Evolutionary conservation across 164 flowering plant genomes (phyloP).

Genomic region (Houttuynia cordata): DNA sequence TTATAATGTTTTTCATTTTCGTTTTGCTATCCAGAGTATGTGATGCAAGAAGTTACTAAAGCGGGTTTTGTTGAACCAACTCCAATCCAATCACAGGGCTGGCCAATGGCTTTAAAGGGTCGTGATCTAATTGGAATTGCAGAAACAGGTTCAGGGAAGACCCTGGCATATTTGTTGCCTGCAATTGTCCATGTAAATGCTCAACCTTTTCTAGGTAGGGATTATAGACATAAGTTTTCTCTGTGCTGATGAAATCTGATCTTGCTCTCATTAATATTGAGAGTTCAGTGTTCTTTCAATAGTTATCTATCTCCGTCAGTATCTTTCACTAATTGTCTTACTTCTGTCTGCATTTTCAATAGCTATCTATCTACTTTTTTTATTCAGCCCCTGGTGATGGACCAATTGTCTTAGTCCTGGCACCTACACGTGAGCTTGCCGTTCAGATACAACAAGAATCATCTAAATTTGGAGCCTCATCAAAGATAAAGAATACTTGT

Average conservation of each 20-base stretch:
- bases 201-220: constrained; percentile 81
- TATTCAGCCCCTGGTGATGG: constrained; percentile 94
- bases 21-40: constrained; percentile 52
- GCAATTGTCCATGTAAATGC: constrained; percentile 99
- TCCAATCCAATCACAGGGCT: constrained; percentile 97
- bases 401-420: constrained; percentile 95
- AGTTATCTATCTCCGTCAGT: background rate
- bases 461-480: constrained; percentile 94
- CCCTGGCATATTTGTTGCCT: constrained; percentile 89
- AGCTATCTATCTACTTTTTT: constrained; percentile 4
- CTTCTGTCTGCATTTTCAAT: background rate
- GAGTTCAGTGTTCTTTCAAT: background rate
- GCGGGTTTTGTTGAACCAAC: constrained; percentile 99
- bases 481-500: constrained; percentile 85
- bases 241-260: background rate
- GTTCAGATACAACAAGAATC: constrained; percentile 99
- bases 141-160: constrained; percentile 99
- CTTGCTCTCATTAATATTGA: background rate
- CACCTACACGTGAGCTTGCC: constrained; percentile 99
- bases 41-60: constrained; percentile 79
- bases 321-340: background rate
- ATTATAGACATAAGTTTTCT: background rate
- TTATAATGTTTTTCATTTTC: background rate
- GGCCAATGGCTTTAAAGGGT: constrained; percentile 99
- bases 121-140: constrained; percentile 99